Base-by-base conservation (phyloP, 2,329 filamentous ascomycete species). In the Arthrinium puccinioides region DNA sequence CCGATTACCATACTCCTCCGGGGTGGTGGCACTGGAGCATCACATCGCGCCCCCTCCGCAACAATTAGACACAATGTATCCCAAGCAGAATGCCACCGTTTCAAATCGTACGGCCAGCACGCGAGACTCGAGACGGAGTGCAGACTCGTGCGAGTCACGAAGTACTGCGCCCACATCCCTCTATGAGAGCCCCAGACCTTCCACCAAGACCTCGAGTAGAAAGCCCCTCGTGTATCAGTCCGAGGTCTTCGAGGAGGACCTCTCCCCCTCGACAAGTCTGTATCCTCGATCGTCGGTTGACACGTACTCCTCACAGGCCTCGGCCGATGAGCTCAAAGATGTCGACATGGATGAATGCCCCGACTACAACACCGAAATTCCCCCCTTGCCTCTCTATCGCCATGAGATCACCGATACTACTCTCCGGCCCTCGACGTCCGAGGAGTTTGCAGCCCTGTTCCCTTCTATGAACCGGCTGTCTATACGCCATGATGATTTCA, bases 401-500 rank as follows among this genome's bases (percentile, higher is more conserved):
- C 73, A 76, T 47, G 79, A 82, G 36, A 63, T 76, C 29, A 72
- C 80, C 43, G 72, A 81, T 45, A 66, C 74, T 46, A 76, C 82
- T 45, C 78, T 85, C 23, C 72, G 86, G 20, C 76, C 88, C 9
- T 87, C 88, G 2, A 89, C 82, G 1, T 84, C 90, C 4, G 72
- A 82, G 41, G 82, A 89, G 48, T 97, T 97, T 57, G 82, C 80
- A 19, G 74, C 81, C 37, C 74, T 94, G 37, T 98, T 96, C 59
- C 90, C 92, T 9, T 94, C 89, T 8, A 74, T 82, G 48, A 79
- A 87, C 56, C 77, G 85, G 39, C 66, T 97, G 36, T 77, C 78
- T 24, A 87, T 98, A 53, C 79, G 84, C 20, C 90, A 97, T 56
- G 92, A 97, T 56, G 87, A 96, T 61, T 79, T 86, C 33, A 92